Base-by-base conservation (phyloP, 768 basidiomycete genomes). In the Termitomyces heimii region DNA sequence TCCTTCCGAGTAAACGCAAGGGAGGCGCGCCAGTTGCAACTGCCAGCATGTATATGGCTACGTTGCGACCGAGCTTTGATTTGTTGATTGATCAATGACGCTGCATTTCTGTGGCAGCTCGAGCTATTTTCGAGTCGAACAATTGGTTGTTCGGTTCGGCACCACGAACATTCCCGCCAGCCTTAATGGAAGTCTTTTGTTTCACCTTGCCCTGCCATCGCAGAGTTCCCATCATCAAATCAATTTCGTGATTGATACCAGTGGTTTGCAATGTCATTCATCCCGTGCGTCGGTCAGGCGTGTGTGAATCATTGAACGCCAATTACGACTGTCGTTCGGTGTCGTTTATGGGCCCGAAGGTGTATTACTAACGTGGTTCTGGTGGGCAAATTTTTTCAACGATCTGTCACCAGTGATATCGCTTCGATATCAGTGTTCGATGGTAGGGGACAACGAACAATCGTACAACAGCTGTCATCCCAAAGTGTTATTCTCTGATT, bases 361-460 rank as follows among this genome's bases (percentile, higher is more conserved):
- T 26, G 7, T 37, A 18, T 39, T 39, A 37, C 35, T 37, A 1
- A 35, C 14, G 34, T 14, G 3, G 34, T 14, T 16, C 13, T 12
- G 14, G 18, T 12, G n/a, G 28, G 46, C 16, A 47, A n/a, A 32
- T 29, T 31, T 29, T 22, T 34, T 18, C 49, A 26, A 8, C 34
- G 18, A 18, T 5, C 34, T 14, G 4, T 4, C 37, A 4, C 13
- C n/a, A n/a, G n/a, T 37, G 50, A 20, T 56, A 18, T 35, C 31
- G 31, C 13, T 55, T 47, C 35, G 53, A 52, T 60, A 43, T 57
- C 44, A 37, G 14, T 45, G 22, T 49, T 37, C 31, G 24, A 55
- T 42, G 46, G 28, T 47, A 7, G 46, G 31, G 26, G 54, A 58
- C 60, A 49, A 59, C 57, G 44, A 58, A 58, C 56, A 60, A 37